Conservation (phyloP, 495 filamentous ascomycete genomes). For the Talaromyces ruber region DNA sequence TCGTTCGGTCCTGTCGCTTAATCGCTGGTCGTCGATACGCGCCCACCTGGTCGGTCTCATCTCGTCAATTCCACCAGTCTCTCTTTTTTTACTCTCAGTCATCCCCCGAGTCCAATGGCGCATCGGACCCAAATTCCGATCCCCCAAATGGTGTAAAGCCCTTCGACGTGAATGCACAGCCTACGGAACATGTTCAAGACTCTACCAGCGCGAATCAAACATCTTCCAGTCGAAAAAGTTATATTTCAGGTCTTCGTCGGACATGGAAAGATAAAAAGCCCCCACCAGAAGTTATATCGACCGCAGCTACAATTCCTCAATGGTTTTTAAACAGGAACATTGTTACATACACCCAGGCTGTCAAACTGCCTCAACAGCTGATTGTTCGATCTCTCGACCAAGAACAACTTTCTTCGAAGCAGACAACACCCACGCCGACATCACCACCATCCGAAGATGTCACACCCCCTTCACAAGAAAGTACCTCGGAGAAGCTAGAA, state of each 20-base stretch:
- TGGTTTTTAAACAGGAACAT: constrained; percentile 34
- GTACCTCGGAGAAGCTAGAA: neutral
- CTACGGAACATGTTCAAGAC: constrained; percentile 6
- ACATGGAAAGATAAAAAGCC: constrained; percentile 27
- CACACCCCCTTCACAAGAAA: neutral
- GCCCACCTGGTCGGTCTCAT: constrained; percentile 13
- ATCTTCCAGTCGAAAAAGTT: constrained; percentile 18
- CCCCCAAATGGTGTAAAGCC: constrained; percentile 16
- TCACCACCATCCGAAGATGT: constrained; percentile 7
- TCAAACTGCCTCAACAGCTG: neutral
- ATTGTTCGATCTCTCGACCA: neutral
- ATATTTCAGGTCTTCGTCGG: constrained; percentile 32
- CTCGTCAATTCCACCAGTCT: constrained; percentile 31
- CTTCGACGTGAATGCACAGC: constrained; percentile 14
- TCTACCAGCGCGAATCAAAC: constrained; percentile 5
- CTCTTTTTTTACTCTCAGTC: constrained; percentile 24
- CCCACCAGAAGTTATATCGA: constrained; percentile 11
- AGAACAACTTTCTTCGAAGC: neutral
- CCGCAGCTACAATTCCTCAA: constrained; percentile 21
- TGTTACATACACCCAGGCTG: constrained; percentile 19
- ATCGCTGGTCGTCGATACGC: constrained; percentile 36
- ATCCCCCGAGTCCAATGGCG: constrained; percentile 22
- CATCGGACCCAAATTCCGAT: constrained; percentile 12
- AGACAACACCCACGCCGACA: neutral
- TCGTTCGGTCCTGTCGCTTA: constrained; percentile 32